Evolutionary conservation across 768 basidiomycete genomes (phyloP), one percentile per base, ranked within the genome.

Genomic region (Suillus weaverae): DNA sequence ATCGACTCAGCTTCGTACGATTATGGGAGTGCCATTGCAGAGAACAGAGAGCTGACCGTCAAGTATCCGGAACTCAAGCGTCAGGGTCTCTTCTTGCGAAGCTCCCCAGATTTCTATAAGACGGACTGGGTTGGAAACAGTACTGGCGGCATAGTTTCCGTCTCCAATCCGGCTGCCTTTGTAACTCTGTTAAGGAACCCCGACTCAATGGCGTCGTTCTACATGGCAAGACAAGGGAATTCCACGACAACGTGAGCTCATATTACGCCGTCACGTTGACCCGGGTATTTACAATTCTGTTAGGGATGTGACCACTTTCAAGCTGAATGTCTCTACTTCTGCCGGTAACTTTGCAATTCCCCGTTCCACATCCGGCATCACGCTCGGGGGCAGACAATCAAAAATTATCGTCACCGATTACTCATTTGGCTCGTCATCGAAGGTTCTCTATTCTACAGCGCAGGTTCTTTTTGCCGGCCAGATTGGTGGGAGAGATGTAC

Each of bases 21-120:
- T 76, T 95, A 95, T 63, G 92, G 92, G 22, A 82, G 87, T 50
- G 77, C 89, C 32, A 85, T 92, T 60, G 78, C 85, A 22, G 93
- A 95, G 77, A 84, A 83, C 30, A 84, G 93, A 30, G 83, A 83
- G 18, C 71, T 94, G 48, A 86, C 85, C 0, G 73, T 81, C 6
- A 95, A 95, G 73, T 91, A 83, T 74, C 81, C 86, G 63, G 93
- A 95, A 70, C 79, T 95, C 59, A 95, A 94, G 73, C 83, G 87
- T 22, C 86, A 94, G 71, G 88, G 85, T 20, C 73, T 93, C 20
- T 95, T 95, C 81, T 76, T 94, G 22, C 87, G 93, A 33, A 90
- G 89, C 67, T 89, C 90, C 0, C 88, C 85, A 0, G 89, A 90
- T 55, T 91, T 94, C 72, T 85, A 87, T 75, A 90, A 93, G 77